A percentile compares a stretch with the other conserved stretches of the same genome.
phyloP scores from a whole-genome alignment of 2,329 filamentous ascomycete species.

The Corynespora cassiicola region DNA sequence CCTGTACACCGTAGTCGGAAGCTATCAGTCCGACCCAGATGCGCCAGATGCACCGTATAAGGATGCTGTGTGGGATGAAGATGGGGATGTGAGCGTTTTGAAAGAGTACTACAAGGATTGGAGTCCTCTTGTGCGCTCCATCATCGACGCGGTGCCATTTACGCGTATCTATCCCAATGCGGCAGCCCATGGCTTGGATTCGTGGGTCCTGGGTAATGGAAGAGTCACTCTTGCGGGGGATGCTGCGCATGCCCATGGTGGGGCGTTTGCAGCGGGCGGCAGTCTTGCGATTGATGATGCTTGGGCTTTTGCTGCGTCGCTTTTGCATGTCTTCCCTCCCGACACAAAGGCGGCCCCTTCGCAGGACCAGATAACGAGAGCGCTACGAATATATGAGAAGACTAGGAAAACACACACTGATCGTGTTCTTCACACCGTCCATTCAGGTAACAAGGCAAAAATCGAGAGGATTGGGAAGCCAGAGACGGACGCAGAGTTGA shows the following conservation, averaged over 20 bases:
- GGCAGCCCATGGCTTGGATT: conserved; percentile 33
- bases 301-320: conserved; percentile 36
- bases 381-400: conserved; percentile 41
- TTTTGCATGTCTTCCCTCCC: conserved; percentile 12
- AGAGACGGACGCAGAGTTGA: conserved; percentile 29
- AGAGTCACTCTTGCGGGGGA: conserved; percentile 45
- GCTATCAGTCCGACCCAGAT: conserved; percentile 30
- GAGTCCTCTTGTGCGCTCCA: conserved; percentile 43
- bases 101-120: conserved; percentile 39
- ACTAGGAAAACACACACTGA: conserved; percentile 45
- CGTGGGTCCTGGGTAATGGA: conserved; percentile 31
- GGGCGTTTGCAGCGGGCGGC: conserved; percentile 47
- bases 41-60: conserved; percentile 20
- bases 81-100: conserved; percentile 32
- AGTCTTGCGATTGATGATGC: conserved; percentile 50
- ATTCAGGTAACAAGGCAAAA: conserved; percentile 23
- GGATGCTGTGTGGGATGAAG: conserved; percentile 32
- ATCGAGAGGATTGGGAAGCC: conserved; percentile 19
- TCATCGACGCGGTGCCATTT: conserved; percentile 39
- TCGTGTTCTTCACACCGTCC: conserved; percentile 28
- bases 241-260: conserved; percentile 49
- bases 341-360: conserved; percentile 1
- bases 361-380: conserved; percentile 11
- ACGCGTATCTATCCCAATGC: conserved; percentile 44
- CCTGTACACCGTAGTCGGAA: conserved; percentile 41